Base-by-base conservation (phyloP, 768 basidiomycete species). In the Podaxis rugospora region DNA sequence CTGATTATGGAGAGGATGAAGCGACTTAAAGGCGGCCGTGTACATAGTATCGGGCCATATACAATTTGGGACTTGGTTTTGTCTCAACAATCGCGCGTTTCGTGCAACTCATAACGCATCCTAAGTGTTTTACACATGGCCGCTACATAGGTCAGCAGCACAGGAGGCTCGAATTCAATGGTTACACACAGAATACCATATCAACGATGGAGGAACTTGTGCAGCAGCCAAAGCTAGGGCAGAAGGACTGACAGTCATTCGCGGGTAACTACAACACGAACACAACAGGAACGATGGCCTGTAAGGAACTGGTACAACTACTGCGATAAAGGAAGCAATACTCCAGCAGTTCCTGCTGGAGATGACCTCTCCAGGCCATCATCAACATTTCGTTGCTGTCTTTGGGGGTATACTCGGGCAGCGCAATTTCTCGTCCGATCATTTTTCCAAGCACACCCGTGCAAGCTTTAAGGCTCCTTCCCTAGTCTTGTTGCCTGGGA, bases 391-490 rank as follows among this genome's bases (percentile, higher is more conserved):
- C 13, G 23, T 25, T 49, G 46, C 11, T 47, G 10, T 47, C 18
- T n/a, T 7, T 23, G 46, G 18, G 14, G 28, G 28, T 13, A 35
- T 6, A 11, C 50, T 51, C 27, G 25, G 39, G n/a, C 32, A 46
- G 40, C 21, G 21, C n/a, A 42, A 14, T 10, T 49, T 27, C 47
- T 49, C 47, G 21, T 23, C 25, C 21, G 21, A 23, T 70, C 66
- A 81, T 73, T 77, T 69, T 10, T 67, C 67, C 62, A 95, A 73
- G 21, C 92, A 89, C 62, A 81, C 75, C 72, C 78, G 80, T 5
- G 95, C 95, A 70, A 98, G 85, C 68, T 79, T 75, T 67, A 98
- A 73, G 1, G 91, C 92, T 23, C 96, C 96, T 42, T 92, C 92
- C 75, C 85, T 91, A 1, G 95, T 94, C 72, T 90, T 87, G 73